A percentile compares a stretch with the other conserved stretches of the same genome.
These are phyloP conservation scores for Henckelia pumila DNA, from an alignment of 257 asterid genomes.

Conservation along the genomic window DNA sequence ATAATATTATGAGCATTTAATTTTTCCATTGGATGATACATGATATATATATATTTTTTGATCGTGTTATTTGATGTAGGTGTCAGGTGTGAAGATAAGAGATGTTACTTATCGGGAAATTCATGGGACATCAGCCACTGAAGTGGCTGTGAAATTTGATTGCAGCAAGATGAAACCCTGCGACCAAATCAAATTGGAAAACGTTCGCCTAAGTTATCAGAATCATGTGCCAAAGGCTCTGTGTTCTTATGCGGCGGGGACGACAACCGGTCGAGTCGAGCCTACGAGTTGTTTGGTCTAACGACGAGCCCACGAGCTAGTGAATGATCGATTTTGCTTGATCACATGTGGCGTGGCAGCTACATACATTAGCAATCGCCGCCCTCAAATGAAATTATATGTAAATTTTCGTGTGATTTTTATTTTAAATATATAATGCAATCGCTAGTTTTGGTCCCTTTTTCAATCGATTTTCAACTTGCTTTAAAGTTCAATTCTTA, in stretches of 20 bases:
- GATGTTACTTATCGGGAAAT: conserved; percentile 48
- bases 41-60: neutral
- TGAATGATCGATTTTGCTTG: neutral
- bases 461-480: too few relatives aligned
- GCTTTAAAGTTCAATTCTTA: too few relatives aligned
- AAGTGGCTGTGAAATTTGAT: conserved; percentile 56
- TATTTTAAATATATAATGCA: too few relatives aligned
- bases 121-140: conserved; percentile 61
- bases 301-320: neutral
- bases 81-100: conserved; percentile 53
- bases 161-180: conserved; percentile 64
- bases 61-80: conserved; percentile 23
- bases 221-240: conserved; percentile 31
- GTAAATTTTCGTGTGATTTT: neutral
- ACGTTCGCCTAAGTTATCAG: conserved; percentile 40
- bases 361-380: neutral
- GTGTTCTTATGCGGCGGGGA: conserved; percentile 54
- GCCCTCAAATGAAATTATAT: neutral
- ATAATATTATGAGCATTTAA: too few relatives aligned
- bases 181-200: conserved; percentile 33
- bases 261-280: conserved; percentile 33
- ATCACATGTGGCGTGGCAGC: neutral
- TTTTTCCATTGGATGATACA: neutral
- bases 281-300: conserved; percentile 46
- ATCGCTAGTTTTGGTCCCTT: too few relatives aligned